phyloP scores from a whole-genome alignment of 139 green algal genomes.

The Closterium sp. region DNA sequence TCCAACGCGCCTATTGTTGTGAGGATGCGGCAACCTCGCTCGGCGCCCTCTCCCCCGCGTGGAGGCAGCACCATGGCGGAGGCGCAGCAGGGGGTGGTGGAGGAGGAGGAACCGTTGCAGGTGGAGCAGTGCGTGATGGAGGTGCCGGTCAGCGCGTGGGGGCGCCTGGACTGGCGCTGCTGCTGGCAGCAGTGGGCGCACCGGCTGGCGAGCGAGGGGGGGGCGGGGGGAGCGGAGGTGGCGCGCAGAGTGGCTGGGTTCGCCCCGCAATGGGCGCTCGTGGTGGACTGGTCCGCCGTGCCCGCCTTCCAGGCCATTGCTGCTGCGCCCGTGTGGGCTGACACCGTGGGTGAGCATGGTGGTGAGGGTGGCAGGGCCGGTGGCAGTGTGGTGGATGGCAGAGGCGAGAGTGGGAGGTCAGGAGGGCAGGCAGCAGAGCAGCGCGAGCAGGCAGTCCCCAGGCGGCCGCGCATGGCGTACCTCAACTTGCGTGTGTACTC shows the following conservation, averaged over 20 bases:
- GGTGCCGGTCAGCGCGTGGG: conserved; percentile 36
- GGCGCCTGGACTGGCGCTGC: conserved; percentile 35
- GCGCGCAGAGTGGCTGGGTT: conserved; percentile 9
- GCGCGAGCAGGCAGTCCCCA: background rate
- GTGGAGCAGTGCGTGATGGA: conserved; percentile 34
- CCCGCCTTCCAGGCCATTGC: conserved; percentile 3
- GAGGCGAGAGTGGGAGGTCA: background rate
- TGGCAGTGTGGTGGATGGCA: background rate
- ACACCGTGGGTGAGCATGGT: too few species aligned
- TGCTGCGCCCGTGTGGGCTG: background rate
- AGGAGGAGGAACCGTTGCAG: background rate
- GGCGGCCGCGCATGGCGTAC: conserved; percentile 52
- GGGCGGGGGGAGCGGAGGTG: background rate
- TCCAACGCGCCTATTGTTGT: background rate
- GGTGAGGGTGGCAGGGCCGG: background rate
- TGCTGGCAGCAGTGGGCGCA: conserved; percentile 41
- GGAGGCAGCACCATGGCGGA: too few species aligned
- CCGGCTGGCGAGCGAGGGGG: background rate
- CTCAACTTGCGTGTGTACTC: conserved; percentile 65
- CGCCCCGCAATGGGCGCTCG: conserved; percentile 37
- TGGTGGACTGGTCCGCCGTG: conserved; percentile 11
- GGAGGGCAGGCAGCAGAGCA: background rate
- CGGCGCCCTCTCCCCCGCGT: too few species aligned
- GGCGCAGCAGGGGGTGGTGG: background rate
- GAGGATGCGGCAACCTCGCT: background rate